phyloP scores from a whole-genome alignment of 1,139 yeast species.

The Meyerozyma athensensis region DNA sequence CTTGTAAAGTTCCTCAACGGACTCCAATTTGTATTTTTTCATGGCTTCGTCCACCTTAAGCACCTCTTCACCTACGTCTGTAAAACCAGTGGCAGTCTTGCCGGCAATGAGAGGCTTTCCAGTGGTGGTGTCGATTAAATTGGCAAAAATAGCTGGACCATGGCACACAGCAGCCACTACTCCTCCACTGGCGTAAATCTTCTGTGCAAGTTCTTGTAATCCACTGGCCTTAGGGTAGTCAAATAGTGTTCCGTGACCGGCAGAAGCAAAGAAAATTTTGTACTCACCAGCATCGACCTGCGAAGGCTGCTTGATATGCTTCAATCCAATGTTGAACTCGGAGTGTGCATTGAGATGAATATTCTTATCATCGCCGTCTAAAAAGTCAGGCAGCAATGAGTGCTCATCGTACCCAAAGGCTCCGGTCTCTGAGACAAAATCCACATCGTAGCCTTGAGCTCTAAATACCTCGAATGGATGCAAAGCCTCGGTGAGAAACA shows the following conservation, averaged over 20 bases:
- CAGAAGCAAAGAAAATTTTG: slow-evolving; percentile 54
- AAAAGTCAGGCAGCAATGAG: slow-evolving; percentile 36
- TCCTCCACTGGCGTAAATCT: slow-evolving; percentile 47
- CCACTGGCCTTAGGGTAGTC: slow-evolving; percentile 51
- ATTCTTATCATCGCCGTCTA: slow-evolving; percentile 41
- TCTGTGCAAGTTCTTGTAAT: slow-evolving; percentile 42
- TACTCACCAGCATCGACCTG: slow-evolving; percentile 46
- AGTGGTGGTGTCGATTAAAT: slow-evolving; percentile 34
- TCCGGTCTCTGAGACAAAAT: slow-evolving; percentile 56
- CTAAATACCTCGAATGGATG: slow-evolving; percentile 51
- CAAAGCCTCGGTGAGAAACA: slow-evolving; percentile 50
- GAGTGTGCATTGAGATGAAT: slow-evolving; percentile 33
- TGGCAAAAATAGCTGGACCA: slow-evolving; percentile 54
- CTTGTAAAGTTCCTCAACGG: slow-evolving; percentile 32
- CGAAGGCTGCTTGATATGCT: slow-evolving; percentile 35
- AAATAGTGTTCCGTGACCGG: slow-evolving; percentile 59
- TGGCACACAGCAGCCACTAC: slow-evolving; percentile 64
- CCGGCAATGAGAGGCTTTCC: slow-evolving; percentile 47
- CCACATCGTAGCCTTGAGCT: slow-evolving; percentile 46
- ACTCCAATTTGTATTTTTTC: slow-evolving; percentile 25
- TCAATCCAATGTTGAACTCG: slow-evolving; percentile 31
- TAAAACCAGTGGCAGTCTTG: slow-evolving; percentile 56
- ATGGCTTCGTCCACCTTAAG: slow-evolving; percentile 34
- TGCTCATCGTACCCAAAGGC: slow-evolving; percentile 51
- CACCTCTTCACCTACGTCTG: slow-evolving; percentile 47